These are phyloP conservation scores for Capronia epimyces DNA, from an alignment of 2,329 filamentous ascomycete genomes.

Conservation along the genomic window DNA sequence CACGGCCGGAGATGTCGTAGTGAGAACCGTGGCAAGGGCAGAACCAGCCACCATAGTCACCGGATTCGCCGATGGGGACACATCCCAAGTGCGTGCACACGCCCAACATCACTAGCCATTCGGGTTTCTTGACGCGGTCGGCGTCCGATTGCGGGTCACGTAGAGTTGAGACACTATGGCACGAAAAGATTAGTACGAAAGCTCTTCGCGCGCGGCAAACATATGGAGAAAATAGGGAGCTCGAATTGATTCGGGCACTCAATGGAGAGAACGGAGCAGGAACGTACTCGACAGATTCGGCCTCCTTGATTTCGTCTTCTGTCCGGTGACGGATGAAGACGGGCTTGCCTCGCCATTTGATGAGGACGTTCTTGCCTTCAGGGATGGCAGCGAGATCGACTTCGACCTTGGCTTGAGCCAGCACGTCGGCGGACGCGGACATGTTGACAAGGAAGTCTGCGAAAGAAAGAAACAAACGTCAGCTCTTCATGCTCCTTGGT, in stretches of 20 bases:
- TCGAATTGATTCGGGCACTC: not conserved
- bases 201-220: no score
- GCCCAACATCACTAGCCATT: conserved; percentile 98
- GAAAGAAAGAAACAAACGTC: conserved; percentile 8
- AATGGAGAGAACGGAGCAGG: not conserved
- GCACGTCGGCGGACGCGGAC: conserved; percentile 95
- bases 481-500: conserved; percentile 7
- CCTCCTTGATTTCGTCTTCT: conserved; percentile 84
- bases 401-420: conserved; percentile 99
- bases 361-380: conserved; percentile 99
- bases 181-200: not conserved
- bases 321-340: conserved; percentile 99
- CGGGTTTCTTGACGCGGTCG: conserved; percentile 94
- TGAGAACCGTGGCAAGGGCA: conserved; percentile 99
- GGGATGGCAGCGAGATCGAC: conserved; percentile 87
- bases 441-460: conserved; percentile 99
- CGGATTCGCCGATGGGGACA: conserved; percentile 97
- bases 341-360: conserved; percentile 99
- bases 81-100: conserved; percentile 99
- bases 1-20: conserved; percentile 98
- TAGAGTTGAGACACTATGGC: conserved; percentile 57
- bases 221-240: no score
- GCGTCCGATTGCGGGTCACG: conserved; percentile 87
- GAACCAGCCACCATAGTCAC: conserved; percentile 99
- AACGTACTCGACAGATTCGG: conserved; percentile 68